Evolutionary conservation across 352 stramenopile species (phyloP).

Genomic region (Phytophthora quininea): DNA sequence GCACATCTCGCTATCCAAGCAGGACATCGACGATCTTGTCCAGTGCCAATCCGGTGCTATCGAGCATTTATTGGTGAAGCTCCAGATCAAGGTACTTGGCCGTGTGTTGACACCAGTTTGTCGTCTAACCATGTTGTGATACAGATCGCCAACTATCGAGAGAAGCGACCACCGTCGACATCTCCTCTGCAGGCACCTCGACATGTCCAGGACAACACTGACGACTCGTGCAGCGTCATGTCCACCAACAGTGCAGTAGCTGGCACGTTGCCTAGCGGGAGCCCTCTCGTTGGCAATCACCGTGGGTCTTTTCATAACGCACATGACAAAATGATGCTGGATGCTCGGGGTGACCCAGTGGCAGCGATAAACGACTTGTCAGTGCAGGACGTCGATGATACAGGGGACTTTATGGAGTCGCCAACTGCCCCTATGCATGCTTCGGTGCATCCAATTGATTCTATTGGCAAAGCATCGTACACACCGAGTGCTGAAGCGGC

Average conservation of each 20-base stretch:
- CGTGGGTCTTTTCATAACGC: slow-evolving; percentile 10
- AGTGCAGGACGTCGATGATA: slow-evolving; percentile 24
- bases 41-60: slow-evolving; percentile 89
- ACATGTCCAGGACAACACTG: slow-evolving; percentile 32
- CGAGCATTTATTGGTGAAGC: slow-evolving; percentile 89
- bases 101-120: neutral
- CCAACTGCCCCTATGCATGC: slow-evolving; percentile 13
- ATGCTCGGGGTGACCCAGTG: slow-evolving; percentile 45
- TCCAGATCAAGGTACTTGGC: slow-evolving; percentile 88
- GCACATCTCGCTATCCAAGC: slow-evolving; percentile 82
- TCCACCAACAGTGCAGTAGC: slow-evolving; percentile 33
- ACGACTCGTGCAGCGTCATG: slow-evolving; percentile 44
- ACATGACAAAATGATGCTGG: slow-evolving; percentile 40
- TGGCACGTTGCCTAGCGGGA: slow-evolving; percentile 22
- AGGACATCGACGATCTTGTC: slow-evolving; percentile 93
- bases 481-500: slow-evolving; percentile 24
- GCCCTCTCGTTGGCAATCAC: slow-evolving; percentile 16
- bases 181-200: slow-evolving; percentile 20
- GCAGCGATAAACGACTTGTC: slow-evolving; percentile 40
- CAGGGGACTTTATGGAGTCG: slow-evolving; percentile 18
- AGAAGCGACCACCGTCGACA: slow-evolving; percentile 54
- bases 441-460: slow-evolving; percentile 31
- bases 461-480: slow-evolving; percentile 27
- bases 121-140: neutral
- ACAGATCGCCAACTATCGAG: slow-evolving; percentile 83